phyloP scores from a whole-genome alignment of 2,329 filamentous ascomycete species.

The Coleophoma eucalyptorum region DNA sequence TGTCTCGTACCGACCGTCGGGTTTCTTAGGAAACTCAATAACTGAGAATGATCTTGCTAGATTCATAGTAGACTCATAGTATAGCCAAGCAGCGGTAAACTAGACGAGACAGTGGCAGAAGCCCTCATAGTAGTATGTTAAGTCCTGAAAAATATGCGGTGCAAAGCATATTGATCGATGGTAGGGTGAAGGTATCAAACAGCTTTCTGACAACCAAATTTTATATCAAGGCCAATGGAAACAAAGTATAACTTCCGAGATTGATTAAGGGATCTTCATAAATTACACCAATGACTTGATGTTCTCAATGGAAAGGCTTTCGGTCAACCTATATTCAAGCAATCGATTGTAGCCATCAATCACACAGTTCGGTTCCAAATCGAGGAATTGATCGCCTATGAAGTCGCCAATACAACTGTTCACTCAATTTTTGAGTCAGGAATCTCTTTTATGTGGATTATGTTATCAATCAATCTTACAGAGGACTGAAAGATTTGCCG shows the following conservation, averaged over 20 bases:
- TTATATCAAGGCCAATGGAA: conserved; percentile 40
- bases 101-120: background rate
- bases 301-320: conserved; percentile 45
- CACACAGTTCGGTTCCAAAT: conserved; percentile 34
- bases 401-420: conserved; percentile 28
- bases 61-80: background rate
- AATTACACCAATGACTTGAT: conserved; percentile 43
- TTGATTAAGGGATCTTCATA: conserved; percentile 31
- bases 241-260: conserved; percentile 30
- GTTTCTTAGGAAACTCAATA: background rate
- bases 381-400: conserved; percentile 22
- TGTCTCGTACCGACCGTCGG: background rate
- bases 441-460: conserved; percentile 41
- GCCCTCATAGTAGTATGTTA: background rate
- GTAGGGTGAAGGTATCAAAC: conserved; percentile 25
- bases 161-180: too few relatives aligned
- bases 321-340: conserved; percentile 35
- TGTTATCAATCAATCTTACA: conserved; percentile 27
- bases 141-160: background rate
- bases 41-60: background rate
- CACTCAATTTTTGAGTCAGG: conserved; percentile 30
- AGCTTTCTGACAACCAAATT: conserved; percentile 32
- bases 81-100: background rate
- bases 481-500: conserved; percentile 29
- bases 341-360: conserved; percentile 25